Percentiles rank a stretch among this genome's conserved stretches.
Conservation (phyloP, 169 alveolate species). For the Cryptosporidium xiaoi region DNA sequence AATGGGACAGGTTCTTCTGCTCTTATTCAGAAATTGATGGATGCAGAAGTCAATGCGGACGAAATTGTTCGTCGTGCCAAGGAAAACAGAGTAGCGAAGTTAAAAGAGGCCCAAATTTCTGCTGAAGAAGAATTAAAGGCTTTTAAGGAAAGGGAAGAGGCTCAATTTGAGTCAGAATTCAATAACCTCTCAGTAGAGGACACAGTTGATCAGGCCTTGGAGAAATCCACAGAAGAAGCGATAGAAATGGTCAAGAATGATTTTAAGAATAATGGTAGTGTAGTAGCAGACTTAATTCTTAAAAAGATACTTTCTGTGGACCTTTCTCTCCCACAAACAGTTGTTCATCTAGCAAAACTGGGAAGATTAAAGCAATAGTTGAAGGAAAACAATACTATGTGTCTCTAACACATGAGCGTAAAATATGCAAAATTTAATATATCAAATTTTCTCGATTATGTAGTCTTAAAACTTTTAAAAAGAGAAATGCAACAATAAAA, state of each 20-base stretch:
- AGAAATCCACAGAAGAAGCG: slow-evolving; percentile 65
- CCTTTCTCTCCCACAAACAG: slow-evolving; percentile 49
- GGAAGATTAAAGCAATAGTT: slow-evolving; percentile 11
- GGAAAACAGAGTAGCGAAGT: slow-evolving; percentile 46
- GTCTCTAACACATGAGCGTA: neutral
- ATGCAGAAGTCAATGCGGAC: slow-evolving; percentile 67
- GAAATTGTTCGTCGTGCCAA: slow-evolving; percentile 75
- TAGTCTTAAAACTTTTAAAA: neutral
- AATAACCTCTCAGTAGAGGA: slow-evolving; percentile 63
- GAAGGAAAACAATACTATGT: neutral
- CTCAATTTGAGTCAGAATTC: slow-evolving; percentile 61
- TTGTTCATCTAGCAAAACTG: slow-evolving; percentile 31
- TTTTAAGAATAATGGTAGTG: slow-evolving; percentile 56
- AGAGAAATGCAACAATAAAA: too few relatives aligned
- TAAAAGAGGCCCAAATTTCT: slow-evolving; percentile 71
- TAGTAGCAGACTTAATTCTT: slow-evolving; percentile 54
- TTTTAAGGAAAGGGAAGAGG: slow-evolving; percentile 66
- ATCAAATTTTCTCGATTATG: neutral
- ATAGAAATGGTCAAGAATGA: slow-evolving; percentile 62
- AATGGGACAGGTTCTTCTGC: slow-evolving; percentile 65
- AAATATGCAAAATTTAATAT: neutral
- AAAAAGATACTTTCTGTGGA: slow-evolving; percentile 59
- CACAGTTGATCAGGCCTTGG: slow-evolving; percentile 51
- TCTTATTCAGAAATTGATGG: slow-evolving; percentile 56
- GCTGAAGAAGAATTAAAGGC: slow-evolving; percentile 68